phyloP scores from a whole-genome alignment of 2,329 filamentous ascomycete species.

The Arthrobotrys entomopaga region DNA sequence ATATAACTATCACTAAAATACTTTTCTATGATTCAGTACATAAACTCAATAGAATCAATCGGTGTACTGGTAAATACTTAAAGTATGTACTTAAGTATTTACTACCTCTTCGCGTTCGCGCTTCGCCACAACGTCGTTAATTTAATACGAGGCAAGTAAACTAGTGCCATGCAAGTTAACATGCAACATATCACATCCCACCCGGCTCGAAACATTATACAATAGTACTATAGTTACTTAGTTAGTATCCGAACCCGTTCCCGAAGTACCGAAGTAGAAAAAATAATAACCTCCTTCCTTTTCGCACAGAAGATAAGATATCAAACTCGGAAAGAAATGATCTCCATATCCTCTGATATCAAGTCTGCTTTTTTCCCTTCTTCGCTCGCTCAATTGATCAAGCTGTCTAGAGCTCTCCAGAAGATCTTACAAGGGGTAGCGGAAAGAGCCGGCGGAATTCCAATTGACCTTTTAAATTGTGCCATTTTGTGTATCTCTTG shows the following conservation, averaged over 20 bases:
- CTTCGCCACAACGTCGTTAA: background rate
- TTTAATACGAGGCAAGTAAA: constrained; percentile 7
- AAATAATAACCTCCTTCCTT: too few species aligned
- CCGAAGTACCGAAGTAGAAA: too few species aligned
- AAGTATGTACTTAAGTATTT: too few species aligned
- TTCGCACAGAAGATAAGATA: background rate
- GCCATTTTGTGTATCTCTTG: constrained; percentile 68
- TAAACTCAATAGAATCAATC: background rate
- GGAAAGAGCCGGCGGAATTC: constrained; percentile 61
- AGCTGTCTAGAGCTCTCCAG: constrained; percentile 61
- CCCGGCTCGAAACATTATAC: constrained; percentile 10
- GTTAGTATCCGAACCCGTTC: constrained; percentile 1
- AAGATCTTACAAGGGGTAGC: constrained; percentile 61
- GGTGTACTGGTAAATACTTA: too few species aligned
- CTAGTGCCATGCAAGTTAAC: constrained; percentile 21
- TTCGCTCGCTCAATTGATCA: constrained; percentile 17
- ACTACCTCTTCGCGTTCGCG: too few species aligned
- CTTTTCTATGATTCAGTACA: too few species aligned
- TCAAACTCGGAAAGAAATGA: background rate
- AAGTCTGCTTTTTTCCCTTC: background rate
- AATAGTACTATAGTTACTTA: too few species aligned
- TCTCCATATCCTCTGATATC: background rate
- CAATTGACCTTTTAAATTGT: constrained; percentile 66
- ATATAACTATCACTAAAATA: too few species aligned
- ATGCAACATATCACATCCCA: constrained; percentile 15